Conservation (phyloP, 306 rosid genomes). For the Canavalia ensiformis region DNA sequence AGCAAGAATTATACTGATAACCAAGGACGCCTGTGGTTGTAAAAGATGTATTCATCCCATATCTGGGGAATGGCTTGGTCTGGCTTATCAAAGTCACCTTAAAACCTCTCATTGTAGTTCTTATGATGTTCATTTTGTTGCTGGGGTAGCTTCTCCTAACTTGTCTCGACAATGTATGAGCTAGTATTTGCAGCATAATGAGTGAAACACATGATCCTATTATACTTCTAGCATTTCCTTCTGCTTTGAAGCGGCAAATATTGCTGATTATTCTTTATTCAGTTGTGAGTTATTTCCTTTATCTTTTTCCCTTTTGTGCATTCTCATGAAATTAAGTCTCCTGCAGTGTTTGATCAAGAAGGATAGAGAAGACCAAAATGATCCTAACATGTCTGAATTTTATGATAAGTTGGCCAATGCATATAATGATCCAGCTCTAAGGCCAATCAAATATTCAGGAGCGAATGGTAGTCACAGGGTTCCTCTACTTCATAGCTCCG, state of each 20-base stretch:
- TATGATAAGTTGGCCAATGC: constrained; percentile 63
- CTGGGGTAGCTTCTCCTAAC: neutral
- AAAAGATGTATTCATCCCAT: neutral
- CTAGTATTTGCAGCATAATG: neutral
- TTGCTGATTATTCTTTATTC: constrained; percentile 1
- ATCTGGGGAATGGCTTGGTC: neutral
- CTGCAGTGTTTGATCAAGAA: constrained; percentile 79
- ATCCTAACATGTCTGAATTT: constrained; percentile 62
- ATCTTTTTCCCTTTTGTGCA: neutral
- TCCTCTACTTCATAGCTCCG: constrained; percentile 61
- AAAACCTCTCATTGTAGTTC: neutral
- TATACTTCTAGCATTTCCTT: constrained; percentile 10
- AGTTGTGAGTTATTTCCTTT: constrained; percentile 1
- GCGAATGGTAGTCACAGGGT: constrained; percentile 45
- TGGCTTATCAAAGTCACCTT: neutral
- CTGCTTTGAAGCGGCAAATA: constrained; percentile 22
- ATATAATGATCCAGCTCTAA: constrained; percentile 72
- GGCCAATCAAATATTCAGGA: constrained; percentile 57
- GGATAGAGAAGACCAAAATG: constrained; percentile 68
- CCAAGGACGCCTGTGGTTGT: neutral
- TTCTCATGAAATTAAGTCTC: constrained; percentile 41
- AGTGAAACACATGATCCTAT: constrained; percentile 17
- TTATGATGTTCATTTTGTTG: constrained; percentile 16
- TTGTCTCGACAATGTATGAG: neutral
- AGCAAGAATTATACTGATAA: neutral